phyloP scores from a whole-genome alignment of 257 asterid genomes.

The Nicotiana sylvestris region DNA sequence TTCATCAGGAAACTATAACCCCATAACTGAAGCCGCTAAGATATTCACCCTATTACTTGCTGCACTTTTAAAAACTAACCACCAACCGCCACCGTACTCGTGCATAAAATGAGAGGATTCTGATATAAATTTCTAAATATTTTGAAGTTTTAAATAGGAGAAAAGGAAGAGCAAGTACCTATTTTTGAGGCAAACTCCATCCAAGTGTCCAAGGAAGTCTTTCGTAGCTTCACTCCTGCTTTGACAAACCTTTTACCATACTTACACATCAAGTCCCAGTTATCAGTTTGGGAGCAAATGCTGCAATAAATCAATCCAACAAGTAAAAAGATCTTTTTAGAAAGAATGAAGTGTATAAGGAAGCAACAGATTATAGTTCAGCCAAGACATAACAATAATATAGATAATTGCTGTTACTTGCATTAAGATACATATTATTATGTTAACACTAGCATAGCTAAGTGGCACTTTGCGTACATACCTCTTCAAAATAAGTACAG shows the following conservation, averaged over 20 bases:
- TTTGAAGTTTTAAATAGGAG: slow-evolving; percentile 6
- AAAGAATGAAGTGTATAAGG: slow-evolving; percentile 8
- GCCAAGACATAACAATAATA: neutral
- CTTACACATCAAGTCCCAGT: slow-evolving; percentile 70
- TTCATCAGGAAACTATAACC: neutral
- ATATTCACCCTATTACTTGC: neutral
- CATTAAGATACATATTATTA: neutral
- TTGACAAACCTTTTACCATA: slow-evolving; percentile 61
- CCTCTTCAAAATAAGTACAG: neutral
- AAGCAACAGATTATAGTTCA: neutral
- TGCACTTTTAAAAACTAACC: neutral
- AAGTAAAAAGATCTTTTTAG: slow-evolving; percentile 3
- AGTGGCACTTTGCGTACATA: neutral
- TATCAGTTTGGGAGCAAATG: slow-evolving; percentile 56
- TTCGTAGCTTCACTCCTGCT: slow-evolving; percentile 69
- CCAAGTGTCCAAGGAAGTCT: slow-evolving; percentile 69
- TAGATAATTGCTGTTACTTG: neutral
- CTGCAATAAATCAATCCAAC: slow-evolving; percentile 42
- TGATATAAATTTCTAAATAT: neutral
- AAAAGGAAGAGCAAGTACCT: slow-evolving; percentile 39
- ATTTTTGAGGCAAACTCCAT: slow-evolving; percentile 79
- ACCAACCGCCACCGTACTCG: neutral
- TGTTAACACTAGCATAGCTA: neutral
- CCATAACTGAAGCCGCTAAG: neutral
- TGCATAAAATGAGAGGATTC: neutral